Evolutionary conservation across 2,329 filamentous ascomycete genomes (phyloP).

Genomic region (Drechslerella stenobrocha): DNA sequence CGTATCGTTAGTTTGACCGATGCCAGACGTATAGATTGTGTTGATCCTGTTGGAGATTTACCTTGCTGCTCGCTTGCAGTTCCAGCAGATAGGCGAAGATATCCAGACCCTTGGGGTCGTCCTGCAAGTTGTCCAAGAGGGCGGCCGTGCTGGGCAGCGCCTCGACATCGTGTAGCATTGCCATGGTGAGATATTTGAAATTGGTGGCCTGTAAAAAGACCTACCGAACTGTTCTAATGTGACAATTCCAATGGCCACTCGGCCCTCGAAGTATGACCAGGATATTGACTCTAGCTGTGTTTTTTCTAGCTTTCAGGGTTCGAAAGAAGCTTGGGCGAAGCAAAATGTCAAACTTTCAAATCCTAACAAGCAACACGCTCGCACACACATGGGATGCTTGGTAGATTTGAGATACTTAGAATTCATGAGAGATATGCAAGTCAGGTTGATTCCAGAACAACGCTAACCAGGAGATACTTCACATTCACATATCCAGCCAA

Average conservation of each 20-base stretch:
- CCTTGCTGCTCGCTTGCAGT: constrained; percentile 38
- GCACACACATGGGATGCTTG: not conserved
- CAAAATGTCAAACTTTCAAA: constrained; percentile 29
- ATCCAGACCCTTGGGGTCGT: constrained; percentile 44
- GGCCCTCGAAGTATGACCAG: too few relatives aligned
- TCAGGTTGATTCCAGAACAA: not conserved
- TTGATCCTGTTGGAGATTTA: constrained; percentile 41
- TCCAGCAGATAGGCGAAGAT: constrained; percentile 45
- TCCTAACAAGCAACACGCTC: constrained; percentile 43
- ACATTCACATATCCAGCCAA: too few relatives aligned
- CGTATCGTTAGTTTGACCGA: not conserved
- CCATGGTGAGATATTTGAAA: not conserved
- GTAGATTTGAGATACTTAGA: not conserved
- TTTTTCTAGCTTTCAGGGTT: constrained; percentile 1
- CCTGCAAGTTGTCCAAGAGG: constrained; percentile 36
- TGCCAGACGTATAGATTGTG: too few relatives aligned
- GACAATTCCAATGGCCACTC: not conserved
- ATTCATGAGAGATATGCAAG: not conserved
- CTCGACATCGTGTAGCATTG: constrained; percentile 8
- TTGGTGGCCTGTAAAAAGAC: not conserved
- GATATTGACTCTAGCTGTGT: not conserved
- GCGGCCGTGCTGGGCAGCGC: constrained; percentile 26
- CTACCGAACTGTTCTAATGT: not conserved
- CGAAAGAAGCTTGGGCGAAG: constrained; percentile 16
- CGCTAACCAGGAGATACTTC: too few relatives aligned